These are phyloP conservation scores for Chrysoporthe cubensis DNA, from an alignment of 2,329 filamentous ascomycete species.

Conservation along the genomic window DNA sequence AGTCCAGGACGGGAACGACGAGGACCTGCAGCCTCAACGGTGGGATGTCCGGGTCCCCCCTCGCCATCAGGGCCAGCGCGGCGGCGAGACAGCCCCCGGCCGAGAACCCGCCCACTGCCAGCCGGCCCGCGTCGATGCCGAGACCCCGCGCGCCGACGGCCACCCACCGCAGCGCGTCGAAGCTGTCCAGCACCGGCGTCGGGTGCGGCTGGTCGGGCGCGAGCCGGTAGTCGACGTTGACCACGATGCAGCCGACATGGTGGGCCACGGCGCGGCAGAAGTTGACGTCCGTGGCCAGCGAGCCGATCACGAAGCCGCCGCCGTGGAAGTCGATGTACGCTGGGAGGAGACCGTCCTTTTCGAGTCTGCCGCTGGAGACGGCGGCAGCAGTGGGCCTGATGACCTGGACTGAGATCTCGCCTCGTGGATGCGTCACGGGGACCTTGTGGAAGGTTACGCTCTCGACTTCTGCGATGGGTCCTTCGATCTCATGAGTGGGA, in stretches of 20 bases:
- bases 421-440: constrained; percentile 13
- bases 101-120: constrained; percentile 24
- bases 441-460: constrained; percentile 15
- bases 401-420: constrained; percentile 24
- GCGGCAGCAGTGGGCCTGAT: constrained; percentile 20
- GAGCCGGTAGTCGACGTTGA: constrained; percentile 26
- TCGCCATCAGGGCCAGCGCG: constrained; percentile 20
- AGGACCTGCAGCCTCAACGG: constrained; percentile 40
- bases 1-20: constrained; percentile 41
- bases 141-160: constrained; percentile 31
- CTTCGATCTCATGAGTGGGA: constrained; percentile 19
- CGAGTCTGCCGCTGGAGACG: constrained; percentile 11
- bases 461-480: constrained; percentile 11
- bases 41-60: constrained; percentile 31
- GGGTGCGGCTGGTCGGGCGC: constrained; percentile 25
- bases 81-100: constrained; percentile 25
- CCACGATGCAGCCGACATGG: constrained; percentile 22
- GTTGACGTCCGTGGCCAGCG: constrained; percentile 15
- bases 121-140: constrained; percentile 17
- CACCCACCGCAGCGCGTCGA: constrained; percentile 36
- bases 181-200: constrained; percentile 21
- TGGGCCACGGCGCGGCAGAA: constrained; percentile 24
- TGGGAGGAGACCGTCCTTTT: constrained; percentile 15
- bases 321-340: constrained; percentile 25
- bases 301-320: constrained; percentile 26